A percentile compares a stretch with the other conserved stretches of the same genome.
Conservation (phyloP, 1,139 yeast species). For the Saccharomyces pastorianus region DNA sequence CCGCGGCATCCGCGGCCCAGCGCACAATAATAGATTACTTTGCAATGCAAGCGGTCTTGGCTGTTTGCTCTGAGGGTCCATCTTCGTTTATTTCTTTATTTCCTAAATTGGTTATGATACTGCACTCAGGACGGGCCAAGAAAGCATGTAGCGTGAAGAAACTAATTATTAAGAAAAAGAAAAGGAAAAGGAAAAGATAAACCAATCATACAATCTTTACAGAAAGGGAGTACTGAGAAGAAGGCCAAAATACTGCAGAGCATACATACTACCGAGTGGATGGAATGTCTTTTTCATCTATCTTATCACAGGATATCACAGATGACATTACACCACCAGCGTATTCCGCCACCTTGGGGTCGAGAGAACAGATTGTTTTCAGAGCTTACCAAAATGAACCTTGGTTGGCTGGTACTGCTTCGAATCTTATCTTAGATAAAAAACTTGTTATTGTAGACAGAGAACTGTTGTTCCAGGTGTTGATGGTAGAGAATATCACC, state of each 20-base stretch:
- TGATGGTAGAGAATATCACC: constrained; percentile 34
- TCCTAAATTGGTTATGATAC: neutral
- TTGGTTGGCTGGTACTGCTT: constrained; percentile 15
- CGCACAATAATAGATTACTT: neutral
- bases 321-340: neutral
- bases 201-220: neutral
- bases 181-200: neutral
- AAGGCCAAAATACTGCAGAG: neutral
- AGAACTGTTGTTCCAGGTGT: constrained; percentile 35
- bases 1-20: neutral
- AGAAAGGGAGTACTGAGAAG: neutral
- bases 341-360: constrained; percentile 1
- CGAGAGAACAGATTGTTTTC: constrained; percentile 14
- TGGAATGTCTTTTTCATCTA: constrained; percentile 5
- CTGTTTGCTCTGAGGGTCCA: neutral
- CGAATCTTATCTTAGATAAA: constrained; percentile 12
- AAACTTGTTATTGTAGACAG: constrained; percentile 15
- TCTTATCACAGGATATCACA: constrained; percentile 18
- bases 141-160: neutral
- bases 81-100: neutral
- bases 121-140: neutral
- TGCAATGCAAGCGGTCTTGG: neutral
- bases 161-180: neutral
- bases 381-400: constrained; percentile 20
- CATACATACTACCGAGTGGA: neutral